These are phyloP conservation scores for Aspergillus sp. DNA, from an alignment of 2,329 filamentous ascomycete genomes.

Conservation along the genomic window DNA sequence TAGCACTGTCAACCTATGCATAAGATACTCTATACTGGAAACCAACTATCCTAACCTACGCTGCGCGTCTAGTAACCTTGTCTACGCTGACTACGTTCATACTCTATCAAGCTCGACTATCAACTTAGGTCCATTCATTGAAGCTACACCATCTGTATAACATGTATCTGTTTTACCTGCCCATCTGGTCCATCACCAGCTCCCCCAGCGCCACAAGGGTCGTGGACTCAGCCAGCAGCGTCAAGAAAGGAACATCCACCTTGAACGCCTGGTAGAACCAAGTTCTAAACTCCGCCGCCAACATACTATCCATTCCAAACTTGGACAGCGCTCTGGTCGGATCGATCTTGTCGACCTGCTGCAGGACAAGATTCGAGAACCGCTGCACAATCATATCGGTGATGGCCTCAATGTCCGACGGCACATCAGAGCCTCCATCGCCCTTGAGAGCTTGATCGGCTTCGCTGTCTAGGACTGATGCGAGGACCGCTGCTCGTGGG, in stretches of 20 bases:
- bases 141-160: too few species aligned
- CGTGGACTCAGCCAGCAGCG: neutral
- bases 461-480: neutral
- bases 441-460: neutral
- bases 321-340: neutral
- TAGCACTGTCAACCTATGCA: too few species aligned
- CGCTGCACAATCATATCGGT: neutral
- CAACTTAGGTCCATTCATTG: too few species aligned
- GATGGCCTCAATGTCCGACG: neutral
- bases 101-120: too few species aligned
- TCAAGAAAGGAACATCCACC: neutral
- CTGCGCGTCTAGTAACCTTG: too few species aligned
- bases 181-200: neutral
- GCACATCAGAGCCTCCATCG: neutral
- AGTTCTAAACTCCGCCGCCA: neutral
- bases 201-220: neutral
- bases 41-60: too few species aligned
- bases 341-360: neutral
- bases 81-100: too few species aligned
- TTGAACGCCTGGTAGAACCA: neutral
- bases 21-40: too few species aligned
- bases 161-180: too few species aligned
- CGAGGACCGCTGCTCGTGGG: neutral
- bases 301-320: neutral
- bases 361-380: neutral